Evolutionary conservation across 208 protist genomes (phyloP).

Genomic region (Leptomonas seymouri): DNA sequence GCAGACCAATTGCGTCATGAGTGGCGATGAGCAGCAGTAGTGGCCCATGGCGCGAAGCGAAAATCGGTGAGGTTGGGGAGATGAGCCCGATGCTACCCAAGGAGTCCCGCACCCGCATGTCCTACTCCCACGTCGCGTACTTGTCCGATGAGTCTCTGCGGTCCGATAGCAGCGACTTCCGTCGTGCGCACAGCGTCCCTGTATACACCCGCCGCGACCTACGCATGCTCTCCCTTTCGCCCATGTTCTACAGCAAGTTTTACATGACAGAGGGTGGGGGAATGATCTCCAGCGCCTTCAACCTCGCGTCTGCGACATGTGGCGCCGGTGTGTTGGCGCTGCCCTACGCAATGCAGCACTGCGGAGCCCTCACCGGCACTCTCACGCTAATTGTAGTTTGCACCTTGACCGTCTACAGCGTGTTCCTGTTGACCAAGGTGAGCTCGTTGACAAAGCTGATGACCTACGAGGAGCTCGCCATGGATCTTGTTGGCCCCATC

Average conservation of each 20-base stretch:
- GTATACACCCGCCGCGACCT: conserved; percentile 31
- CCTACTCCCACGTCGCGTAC: conserved; percentile 35
- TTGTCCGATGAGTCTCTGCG: not conserved
- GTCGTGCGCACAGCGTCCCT: conserved; percentile 39
- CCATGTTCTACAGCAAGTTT: conserved; percentile 47
- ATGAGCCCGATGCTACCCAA: conserved; percentile 34
- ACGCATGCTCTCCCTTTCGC: conserved; percentile 40
- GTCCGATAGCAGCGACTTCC: conserved; percentile 12
- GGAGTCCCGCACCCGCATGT: conserved; percentile 22
- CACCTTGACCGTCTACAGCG: conserved; percentile 71
- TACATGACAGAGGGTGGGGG: conserved; percentile 66
- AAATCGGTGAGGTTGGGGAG: conserved; percentile 18
- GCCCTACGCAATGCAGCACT: conserved; percentile 70
- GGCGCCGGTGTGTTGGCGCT: conserved; percentile 79
- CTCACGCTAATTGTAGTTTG: conserved; percentile 54
- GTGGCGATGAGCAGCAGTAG: conserved; percentile 4
- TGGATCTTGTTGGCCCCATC: conserved; percentile 47
- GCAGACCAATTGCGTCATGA: not conserved
- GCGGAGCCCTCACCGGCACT: conserved; percentile 46
- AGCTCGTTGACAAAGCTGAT: conserved; percentile 55
- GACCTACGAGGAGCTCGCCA: conserved; percentile 75
- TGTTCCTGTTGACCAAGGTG: conserved; percentile 70
- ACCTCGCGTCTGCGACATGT: conserved; percentile 76
- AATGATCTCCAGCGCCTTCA: conserved; percentile 76
- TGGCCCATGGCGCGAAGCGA: not conserved